These are phyloP conservation scores for Amylocarpus encephaloides DNA, from an alignment of 2,329 filamentous ascomycete species.

Conservation along the genomic window DNA sequence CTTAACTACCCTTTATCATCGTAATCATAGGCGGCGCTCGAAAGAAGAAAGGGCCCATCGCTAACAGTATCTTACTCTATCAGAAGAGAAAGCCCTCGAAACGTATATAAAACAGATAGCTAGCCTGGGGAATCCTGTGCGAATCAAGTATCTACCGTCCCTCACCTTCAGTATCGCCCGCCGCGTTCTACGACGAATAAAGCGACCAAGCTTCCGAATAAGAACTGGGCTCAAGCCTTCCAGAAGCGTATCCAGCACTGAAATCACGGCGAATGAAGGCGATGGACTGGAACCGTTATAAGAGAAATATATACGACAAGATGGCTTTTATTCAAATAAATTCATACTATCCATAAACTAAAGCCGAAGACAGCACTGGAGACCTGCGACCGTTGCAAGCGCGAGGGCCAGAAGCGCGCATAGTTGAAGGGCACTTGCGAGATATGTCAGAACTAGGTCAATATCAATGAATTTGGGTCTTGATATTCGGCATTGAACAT, in stretches of 20 bases:
- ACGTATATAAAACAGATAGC: constrained; percentile 1
- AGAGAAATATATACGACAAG: constrained; percentile 27
- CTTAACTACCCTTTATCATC: no score
- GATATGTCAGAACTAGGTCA: no score
- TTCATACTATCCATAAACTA: no score
- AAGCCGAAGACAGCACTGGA: no score
- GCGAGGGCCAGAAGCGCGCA: no score
- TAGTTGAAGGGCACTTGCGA: no score
- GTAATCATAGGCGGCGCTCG: constrained; percentile 21
- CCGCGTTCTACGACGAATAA: constrained; percentile 13
- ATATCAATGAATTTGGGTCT: no score
- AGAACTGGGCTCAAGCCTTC: no score
- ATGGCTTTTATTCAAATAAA: no score
- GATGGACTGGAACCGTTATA: neutral
- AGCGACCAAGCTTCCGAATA: neutral
- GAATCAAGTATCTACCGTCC: constrained; percentile 5
- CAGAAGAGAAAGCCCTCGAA: constrained; percentile 25
- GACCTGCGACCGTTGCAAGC: no score
- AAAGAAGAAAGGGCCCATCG: constrained; percentile 25
- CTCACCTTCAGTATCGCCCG: constrained; percentile 6
- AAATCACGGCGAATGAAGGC: neutral
- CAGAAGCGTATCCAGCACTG: neutral
- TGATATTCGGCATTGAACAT: no score
- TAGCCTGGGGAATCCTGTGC: constrained; percentile 16
- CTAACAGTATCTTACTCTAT: constrained; percentile 27